Conservation (phyloP, 805 yeast genomes). For the Wickerhamia fluorescens region DNA sequence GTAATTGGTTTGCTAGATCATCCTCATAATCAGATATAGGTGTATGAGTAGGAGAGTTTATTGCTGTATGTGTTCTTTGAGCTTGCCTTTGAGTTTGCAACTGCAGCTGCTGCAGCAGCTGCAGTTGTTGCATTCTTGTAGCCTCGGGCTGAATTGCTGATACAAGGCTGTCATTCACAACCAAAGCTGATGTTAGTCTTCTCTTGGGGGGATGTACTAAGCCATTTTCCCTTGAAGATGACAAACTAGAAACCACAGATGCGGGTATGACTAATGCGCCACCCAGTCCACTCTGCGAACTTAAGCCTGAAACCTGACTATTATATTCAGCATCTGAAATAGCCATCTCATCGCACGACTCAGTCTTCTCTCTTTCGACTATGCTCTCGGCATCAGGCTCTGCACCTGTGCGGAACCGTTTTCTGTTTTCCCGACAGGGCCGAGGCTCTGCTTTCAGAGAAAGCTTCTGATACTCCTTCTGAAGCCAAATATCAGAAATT, state of each 20-base stretch:
- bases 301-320: constrained; percentile 12
- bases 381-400: constrained; percentile 7
- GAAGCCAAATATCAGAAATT: constrained; percentile 26
- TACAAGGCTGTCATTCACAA: not conserved
- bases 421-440: constrained; percentile 17
- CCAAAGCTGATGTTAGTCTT: constrained; percentile 16
- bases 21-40: constrained; percentile 29
- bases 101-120: constrained; percentile 5
- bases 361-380: constrained; percentile 11
- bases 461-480: constrained; percentile 20
- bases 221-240: constrained; percentile 10
- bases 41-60: constrained; percentile 25
- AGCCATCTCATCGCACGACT: constrained; percentile 28
- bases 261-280: too few relatives aligned
- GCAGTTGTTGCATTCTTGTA: constrained; percentile 1
- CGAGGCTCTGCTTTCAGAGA: constrained; percentile 11
- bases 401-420: constrained; percentile 9
- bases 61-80: constrained; percentile 23
- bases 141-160: not conserved
- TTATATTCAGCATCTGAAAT: constrained; percentile 28
- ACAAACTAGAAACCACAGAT: constrained; percentile 7
- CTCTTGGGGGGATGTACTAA: constrained; percentile 32
- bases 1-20: constrained; percentile 32
- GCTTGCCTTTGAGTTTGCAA: too few relatives aligned
- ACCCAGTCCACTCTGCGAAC: too few relatives aligned